Base-by-base conservation (phyloP, 306 rosid species). In the Prunus kanzakura region DNA sequence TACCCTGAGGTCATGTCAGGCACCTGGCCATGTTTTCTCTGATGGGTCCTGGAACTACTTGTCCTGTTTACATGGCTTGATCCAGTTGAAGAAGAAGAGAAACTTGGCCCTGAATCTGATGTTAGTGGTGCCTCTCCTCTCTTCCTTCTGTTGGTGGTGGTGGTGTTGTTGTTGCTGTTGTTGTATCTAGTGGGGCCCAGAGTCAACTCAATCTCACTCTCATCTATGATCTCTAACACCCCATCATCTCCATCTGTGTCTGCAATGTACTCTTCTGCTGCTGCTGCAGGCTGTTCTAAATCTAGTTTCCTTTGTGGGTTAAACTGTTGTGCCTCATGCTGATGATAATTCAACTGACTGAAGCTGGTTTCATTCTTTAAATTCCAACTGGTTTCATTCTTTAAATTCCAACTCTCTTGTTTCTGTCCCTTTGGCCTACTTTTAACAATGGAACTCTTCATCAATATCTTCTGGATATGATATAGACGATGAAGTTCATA, bases 401-500 rank as follows among this genome's bases (percentile, higher is more conserved):
- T 80, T 45, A 80, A 67, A 78, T 70, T 83, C 92, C 93, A 84
- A 58, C 69, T 81, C 74, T 65, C 81, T 80, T 84, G 69, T 12
- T 50, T 74, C 76, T 47, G 68, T 75, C 85, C 89, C 49, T 71
- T 22, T 6, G 63, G 81, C 78, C 82, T 80, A 71, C 82, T 84
- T 35, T 81, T 67, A 75, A 81, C 87, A 75, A 80, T 74, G 69
- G 78, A 61, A 46, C 78, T 90, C 64, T 86, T 84, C 99, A 91
- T 96, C 77, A 96, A 18, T 49, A 85, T 81, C 88, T 91, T 92
- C 84, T 96, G 99, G 64, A 88, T 88, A 46, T 64, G 86, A 79
- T 96, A 96, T 73, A 96, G 77, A 49, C 97, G 91, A 70, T 96
- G 99, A 77, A 96, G 99, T 71, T 96, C 99, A 43, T 76, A 72